Base-by-base conservation (phyloP, 176 grass and related monocot species). In the Coix lacrymajobi region DNA sequence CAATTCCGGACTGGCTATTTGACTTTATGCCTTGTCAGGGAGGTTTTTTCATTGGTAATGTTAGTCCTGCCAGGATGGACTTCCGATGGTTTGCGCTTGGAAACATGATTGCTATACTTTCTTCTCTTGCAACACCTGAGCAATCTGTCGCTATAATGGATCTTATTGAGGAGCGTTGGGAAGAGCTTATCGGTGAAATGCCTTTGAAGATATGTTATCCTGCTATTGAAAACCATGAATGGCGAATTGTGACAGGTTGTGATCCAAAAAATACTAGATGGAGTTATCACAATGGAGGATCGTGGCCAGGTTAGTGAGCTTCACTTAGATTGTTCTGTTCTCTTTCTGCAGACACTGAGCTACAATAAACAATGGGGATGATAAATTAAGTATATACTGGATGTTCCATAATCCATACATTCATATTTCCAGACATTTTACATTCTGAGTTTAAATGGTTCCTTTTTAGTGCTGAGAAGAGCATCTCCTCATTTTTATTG, bases 101-200 rank as follows among this genome's bases (percentile, higher is more conserved):
- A 73, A 94, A 94, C 73, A 91, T 87, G 74, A 85, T 94, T 78
- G 92, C 92, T 19, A 94, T 94, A 81, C 39, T 94, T 64, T 90
- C 92, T 69, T 91, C 89, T 36, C 92, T 94, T 78, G 89, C 89
- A 17, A 94, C 89, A 61, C 89, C 80, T 57, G 92, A 94, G 62
- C 92, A 94, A 84, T 86, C 89, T 57, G 72, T 41, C 4, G 92
- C 92, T 10, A 94, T 94, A 69, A 94, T 94, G 92, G 92, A 90
- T 89, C 89, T 94, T 58, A 91, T 94, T 75, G 92, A 94, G 82
- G 92, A 89, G 80, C 88, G 92, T 34, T 94, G 92, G 92, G 92
- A 91, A 58, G 92, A 94, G 71, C 80, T 94, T 37, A 87, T 94
- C 13, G 92, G 92, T 56, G 92, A 94, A 74, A 91, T 94, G 92